A percentile compares a stretch with the other conserved stretches of the same genome.
phyloP scores from a whole-genome alignment of 257 asterid genomes.

The Avicennia marina region DNA sequence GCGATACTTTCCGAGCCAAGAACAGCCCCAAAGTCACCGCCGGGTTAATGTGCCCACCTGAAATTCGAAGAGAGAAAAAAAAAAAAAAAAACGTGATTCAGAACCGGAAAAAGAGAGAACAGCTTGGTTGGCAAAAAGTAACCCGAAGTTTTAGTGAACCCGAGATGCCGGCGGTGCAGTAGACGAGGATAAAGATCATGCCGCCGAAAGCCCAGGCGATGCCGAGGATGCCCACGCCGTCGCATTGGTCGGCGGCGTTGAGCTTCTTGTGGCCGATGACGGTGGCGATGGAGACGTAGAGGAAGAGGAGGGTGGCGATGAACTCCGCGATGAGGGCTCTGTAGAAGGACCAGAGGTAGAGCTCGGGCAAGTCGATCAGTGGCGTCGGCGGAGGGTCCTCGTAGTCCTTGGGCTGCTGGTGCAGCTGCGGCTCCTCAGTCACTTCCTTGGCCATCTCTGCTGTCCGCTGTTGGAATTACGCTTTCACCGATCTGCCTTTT shows the following conservation, averaged over 20 bases:
- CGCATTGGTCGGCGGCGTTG: conserved; percentile 53
- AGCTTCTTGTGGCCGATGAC: conserved; percentile 75
- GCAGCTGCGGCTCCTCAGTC: conserved; percentile 47
- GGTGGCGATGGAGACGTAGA: conserved; percentile 75
- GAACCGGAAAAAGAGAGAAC: too few relatives aligned
- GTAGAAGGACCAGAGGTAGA: conserved; percentile 76
- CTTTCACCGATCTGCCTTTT: too few relatives aligned
- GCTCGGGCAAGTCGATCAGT: conserved; percentile 51
- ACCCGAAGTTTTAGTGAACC: conserved; percentile 29
- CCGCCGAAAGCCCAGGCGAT: conserved; percentile 93
- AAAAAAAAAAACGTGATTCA: too few relatives aligned
- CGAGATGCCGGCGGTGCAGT: conserved; percentile 93
- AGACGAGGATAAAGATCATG: conserved; percentile 80
- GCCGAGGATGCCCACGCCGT: conserved; percentile 78
- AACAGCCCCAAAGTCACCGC: conserved; percentile 83
- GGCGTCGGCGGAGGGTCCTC: conserved; percentile 90
- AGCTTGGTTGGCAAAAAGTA: too few relatives aligned
- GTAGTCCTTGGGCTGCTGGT: conserved; percentile 58
- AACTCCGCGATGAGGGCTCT: conserved; percentile 86
- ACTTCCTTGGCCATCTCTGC: conserved; percentile 60
- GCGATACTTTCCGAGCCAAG: conserved; percentile 72
- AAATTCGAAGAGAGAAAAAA: neutral
- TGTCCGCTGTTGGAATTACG: neutral
- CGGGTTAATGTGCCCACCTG: conserved; percentile 85
- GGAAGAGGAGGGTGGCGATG: conserved; percentile 86